Percentiles rank a stretch among this genome's conserved stretches.
Conservation (phyloP, 805 yeast genomes). For the Starmerella lactis-condensi region DNA sequence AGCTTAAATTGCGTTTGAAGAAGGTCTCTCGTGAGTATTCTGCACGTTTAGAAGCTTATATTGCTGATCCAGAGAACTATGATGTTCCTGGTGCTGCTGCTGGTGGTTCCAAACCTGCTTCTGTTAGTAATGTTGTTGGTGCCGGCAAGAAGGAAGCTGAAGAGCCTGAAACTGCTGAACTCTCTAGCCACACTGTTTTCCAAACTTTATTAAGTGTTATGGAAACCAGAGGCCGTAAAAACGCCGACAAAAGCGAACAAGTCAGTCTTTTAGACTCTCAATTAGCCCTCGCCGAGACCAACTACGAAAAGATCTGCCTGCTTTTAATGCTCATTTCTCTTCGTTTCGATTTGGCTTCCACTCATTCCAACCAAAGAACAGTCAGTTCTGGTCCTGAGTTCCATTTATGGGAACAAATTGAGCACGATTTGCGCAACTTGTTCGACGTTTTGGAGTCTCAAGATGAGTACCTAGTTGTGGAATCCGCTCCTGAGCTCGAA, state of each 20-base stretch:
- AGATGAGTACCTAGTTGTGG: constrained; percentile 48
- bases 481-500: constrained; percentile 65
- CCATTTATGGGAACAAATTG: constrained; percentile 46
- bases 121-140: constrained; percentile 20
- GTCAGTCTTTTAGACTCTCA: constrained; percentile 50
- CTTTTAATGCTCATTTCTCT: constrained; percentile 69
- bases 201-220: constrained; percentile 51
- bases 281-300: constrained; percentile 29
- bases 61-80: constrained; percentile 56
- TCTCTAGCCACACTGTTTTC: constrained; percentile 38
- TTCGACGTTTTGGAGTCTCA: constrained; percentile 53
- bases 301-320: constrained; percentile 63
- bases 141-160: constrained; percentile 40
- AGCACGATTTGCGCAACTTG: constrained; percentile 41
- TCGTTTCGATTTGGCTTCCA: constrained; percentile 62
- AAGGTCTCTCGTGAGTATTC: constrained; percentile 58
- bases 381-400: constrained; percentile 10
- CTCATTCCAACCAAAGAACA: constrained; percentile 40
- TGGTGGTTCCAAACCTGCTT: constrained; percentile 20
- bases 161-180: constrained; percentile 36
- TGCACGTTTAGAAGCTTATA: constrained; percentile 38
- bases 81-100: constrained; percentile 21
- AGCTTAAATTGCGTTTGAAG: constrained; percentile 71
- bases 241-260: constrained; percentile 68
- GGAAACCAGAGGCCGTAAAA: constrained; percentile 91